Conservation (phyloP, 176 grass and related monocot species). For the Oryza longistaminata region DNA sequence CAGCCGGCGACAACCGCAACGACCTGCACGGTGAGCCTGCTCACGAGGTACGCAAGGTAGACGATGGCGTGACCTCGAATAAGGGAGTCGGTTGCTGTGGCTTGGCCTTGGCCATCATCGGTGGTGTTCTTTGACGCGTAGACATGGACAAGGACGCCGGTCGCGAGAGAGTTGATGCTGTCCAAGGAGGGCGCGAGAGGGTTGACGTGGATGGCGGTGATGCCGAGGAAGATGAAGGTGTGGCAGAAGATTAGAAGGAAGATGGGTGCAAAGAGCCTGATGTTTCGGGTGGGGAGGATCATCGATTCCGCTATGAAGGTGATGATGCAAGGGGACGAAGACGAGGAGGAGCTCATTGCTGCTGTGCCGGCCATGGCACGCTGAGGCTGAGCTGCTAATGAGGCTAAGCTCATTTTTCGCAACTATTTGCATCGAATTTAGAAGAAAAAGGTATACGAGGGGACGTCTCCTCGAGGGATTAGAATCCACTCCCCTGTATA, state of each 20-base stretch:
- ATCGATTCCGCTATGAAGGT: conserved; percentile 17
- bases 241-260: conserved; percentile 28
- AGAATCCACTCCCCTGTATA: no score
- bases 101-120: not conserved
- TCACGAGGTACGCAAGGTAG: conserved; percentile 35
- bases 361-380: not conserved
- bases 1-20: not conserved
- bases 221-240: conserved; percentile 6
- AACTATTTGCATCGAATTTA: no score
- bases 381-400: no score
- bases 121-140: not conserved
- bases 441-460: no score
- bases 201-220: not conserved
- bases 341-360: not conserved
- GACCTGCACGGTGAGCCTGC: conserved; percentile 21
- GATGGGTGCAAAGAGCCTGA: not conserved
- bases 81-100: not conserved
- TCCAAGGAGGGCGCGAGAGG: not conserved
- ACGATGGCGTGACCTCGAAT: not conserved
- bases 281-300: conserved; percentile 35
- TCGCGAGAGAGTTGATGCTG: not conserved
- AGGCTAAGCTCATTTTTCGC: no score
- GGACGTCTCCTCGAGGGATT: no score
- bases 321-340: not conserved
- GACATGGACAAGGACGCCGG: not conserved